These are phyloP conservation scores for Prillingera fragicola DNA, from an alignment of 1,284 basidiomycete genomes.

Conservation along the genomic window DNA sequence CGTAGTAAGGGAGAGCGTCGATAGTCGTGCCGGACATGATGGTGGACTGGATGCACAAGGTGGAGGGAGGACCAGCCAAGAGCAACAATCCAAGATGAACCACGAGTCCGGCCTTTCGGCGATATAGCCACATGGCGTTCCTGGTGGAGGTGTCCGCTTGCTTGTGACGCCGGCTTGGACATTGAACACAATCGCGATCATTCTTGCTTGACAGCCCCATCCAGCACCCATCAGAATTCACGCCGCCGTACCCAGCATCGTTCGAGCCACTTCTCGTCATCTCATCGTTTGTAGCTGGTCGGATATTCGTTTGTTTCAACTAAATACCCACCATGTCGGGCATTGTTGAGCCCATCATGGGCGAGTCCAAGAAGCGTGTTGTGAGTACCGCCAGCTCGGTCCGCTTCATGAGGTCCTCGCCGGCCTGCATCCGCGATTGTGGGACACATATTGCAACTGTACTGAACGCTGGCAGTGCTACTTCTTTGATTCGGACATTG, in stretches of 20 bases:
- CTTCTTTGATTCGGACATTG: conserved; percentile 97
- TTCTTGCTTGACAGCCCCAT: too few species aligned
- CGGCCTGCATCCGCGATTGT: neutral
- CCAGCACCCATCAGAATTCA: too few species aligned
- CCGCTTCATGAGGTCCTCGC: neutral
- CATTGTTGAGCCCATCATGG: conserved; percentile 62
- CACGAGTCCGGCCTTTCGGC: conserved; percentile 5
- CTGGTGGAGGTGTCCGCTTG: too few species aligned
- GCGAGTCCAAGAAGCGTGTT: conserved; percentile 78
- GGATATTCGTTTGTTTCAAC: too few species aligned
- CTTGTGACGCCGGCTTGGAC: too few species aligned
- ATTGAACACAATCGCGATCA: too few species aligned
- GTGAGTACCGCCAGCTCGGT: conserved; percentile 56
- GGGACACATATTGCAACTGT: neutral
- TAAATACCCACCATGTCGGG: conserved; percentile 14
- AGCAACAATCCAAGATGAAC: conserved; percentile 1
- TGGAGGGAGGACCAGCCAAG: neutral
- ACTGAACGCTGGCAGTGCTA: conserved; percentile 63
- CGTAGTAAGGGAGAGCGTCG: conserved; percentile 90
- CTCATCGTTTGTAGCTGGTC: too few species aligned
- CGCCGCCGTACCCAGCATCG: too few species aligned
- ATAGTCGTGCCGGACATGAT: conserved; percentile 45
- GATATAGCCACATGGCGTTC: too few species aligned
- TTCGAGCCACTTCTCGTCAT: too few species aligned
- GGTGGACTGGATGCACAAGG: conserved; percentile 3